Evolutionary conservation across 2,329 filamentous ascomycete genomes (phyloP).

Genomic region (Trichophyton schoenleinii): DNA sequence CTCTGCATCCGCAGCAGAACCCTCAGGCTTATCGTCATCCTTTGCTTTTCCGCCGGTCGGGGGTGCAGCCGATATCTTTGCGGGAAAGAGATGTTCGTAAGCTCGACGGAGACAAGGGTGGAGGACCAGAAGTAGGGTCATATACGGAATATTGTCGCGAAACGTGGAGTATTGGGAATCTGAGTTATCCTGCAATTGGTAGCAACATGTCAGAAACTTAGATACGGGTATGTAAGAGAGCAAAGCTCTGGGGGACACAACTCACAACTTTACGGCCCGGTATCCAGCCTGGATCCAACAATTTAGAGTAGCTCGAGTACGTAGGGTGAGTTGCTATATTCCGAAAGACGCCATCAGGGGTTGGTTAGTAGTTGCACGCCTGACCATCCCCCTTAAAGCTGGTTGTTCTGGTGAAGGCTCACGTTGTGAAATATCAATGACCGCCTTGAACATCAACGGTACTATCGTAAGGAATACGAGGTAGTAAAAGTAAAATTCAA

Average conservation of each 20-base stretch:
- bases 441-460: constrained; percentile 83
- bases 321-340: constrained; percentile 64
- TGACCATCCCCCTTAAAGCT: constrained; percentile 6
- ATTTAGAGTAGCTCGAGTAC: constrained; percentile 58
- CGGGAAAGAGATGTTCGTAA: constrained; percentile 49
- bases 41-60: constrained; percentile 13
- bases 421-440: constrained; percentile 76
- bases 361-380: not conserved
- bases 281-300: constrained; percentile 77
- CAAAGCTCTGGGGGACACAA: constrained; percentile 11
- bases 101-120: constrained; percentile 66
- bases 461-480: constrained; percentile 53
- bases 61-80: constrained; percentile 23
- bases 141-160: constrained; percentile 71
- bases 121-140: constrained; percentile 57
- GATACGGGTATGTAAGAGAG: not conserved
- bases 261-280: constrained; percentile 76
- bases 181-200: constrained; percentile 58
- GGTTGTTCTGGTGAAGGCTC: constrained; percentile 20
- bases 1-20: constrained; percentile 32
- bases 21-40: constrained; percentile 26
- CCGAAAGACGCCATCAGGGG: not conserved
- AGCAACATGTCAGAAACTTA: not conserved
- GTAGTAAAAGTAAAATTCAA: constrained; percentile 77
- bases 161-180: constrained; percentile 81